Evolutionary conservation across 805 yeast genomes (phyloP).

Genomic region (Ogataea ganodermae): DNA sequence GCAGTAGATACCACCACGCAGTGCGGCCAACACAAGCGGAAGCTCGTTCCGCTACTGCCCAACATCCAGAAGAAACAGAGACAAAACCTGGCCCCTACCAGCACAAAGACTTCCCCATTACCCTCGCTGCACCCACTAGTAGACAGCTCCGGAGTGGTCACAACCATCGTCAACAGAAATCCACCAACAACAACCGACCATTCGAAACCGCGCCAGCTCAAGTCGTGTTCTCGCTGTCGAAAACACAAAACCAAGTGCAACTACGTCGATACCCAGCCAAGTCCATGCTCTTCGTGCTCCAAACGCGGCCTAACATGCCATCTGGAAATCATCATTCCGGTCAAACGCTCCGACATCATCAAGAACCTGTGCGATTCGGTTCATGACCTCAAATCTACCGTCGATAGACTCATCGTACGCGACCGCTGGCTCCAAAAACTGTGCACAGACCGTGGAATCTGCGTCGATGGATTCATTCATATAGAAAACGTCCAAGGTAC

Average conservation of each 20-base stretch:
- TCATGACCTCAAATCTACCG: slow-evolving; percentile 31
- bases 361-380: slow-evolving; percentile 37
- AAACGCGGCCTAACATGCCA: slow-evolving; percentile 54
- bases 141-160: slow-evolving; percentile 16
- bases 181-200: slow-evolving; percentile 25
- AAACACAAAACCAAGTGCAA: slow-evolving; percentile 70
- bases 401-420: slow-evolving; percentile 30
- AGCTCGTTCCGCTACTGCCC: slow-evolving; percentile 31
- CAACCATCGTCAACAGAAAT: slow-evolving; percentile 24
- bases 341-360: slow-evolving; percentile 47
- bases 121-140: neutral
- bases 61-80: slow-evolving; percentile 22
- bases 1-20: neutral
- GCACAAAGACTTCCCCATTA: neutral
- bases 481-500: slow-evolving; percentile 17
- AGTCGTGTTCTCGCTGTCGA: slow-evolving; percentile 65
- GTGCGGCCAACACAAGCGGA: slow-evolving; percentile 22
- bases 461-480: slow-evolving; percentile 34
- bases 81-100: neutral
- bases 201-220: slow-evolving; percentile 46
- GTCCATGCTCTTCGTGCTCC: slow-evolving; percentile 58
- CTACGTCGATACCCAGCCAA: slow-evolving; percentile 51
- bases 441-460: slow-evolving; percentile 30
- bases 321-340: slow-evolving; percentile 55
- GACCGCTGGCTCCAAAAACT: slow-evolving; percentile 28